Evolutionary conservation across 495 filamentous ascomycete species (phyloP).

Genomic region (Cryomyces minteri): DNA sequence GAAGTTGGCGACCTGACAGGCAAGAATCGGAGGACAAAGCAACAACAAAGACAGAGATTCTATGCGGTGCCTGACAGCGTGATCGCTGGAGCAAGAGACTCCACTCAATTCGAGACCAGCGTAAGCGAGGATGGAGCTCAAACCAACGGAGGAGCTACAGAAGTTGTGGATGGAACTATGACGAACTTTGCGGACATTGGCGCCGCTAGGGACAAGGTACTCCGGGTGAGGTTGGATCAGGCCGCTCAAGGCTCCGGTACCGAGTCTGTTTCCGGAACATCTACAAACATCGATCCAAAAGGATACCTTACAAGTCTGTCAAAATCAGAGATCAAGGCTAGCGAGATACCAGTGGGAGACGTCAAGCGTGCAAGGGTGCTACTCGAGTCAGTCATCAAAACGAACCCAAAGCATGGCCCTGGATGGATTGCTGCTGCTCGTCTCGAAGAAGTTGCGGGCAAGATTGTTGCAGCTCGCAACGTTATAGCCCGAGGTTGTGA

Average conservation of each 20-base stretch:
- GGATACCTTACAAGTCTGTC: constrained; percentile 86
- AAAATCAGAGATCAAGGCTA: constrained; percentile 57
- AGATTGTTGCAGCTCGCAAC: constrained; percentile 68
- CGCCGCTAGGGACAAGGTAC: constrained; percentile 80
- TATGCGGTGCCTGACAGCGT: constrained; percentile 98
- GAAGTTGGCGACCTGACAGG: constrained; percentile 95
- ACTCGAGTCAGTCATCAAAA: constrained; percentile 85
- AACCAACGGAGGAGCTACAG: constrained; percentile 24
- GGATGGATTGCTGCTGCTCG: constrained; percentile 93
- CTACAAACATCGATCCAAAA: constrained; percentile 86
- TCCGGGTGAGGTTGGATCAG: constrained; percentile 80
- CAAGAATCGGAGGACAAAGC: constrained; percentile 68
- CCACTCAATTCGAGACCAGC: constrained; percentile 65
- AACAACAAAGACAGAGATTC: constrained; percentile 67
- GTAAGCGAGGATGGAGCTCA: constrained; percentile 55
- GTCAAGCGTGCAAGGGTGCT: constrained; percentile 90
- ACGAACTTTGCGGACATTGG: constrained; percentile 98
- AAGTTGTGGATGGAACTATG: constrained; percentile 62
- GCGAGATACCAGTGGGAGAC: constrained; percentile 74
- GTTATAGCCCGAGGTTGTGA: constrained; percentile 74
- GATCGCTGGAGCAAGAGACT: constrained; percentile 64
- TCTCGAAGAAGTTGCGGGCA: constrained; percentile 81
- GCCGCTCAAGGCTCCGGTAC: constrained; percentile 47
- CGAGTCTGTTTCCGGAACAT: constrained; percentile 57
- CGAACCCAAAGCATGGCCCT: constrained; percentile 87